Conservation (phyloP, 2,329 filamentous ascomycete species). For the Fusarium sterilihyphosum region DNA sequence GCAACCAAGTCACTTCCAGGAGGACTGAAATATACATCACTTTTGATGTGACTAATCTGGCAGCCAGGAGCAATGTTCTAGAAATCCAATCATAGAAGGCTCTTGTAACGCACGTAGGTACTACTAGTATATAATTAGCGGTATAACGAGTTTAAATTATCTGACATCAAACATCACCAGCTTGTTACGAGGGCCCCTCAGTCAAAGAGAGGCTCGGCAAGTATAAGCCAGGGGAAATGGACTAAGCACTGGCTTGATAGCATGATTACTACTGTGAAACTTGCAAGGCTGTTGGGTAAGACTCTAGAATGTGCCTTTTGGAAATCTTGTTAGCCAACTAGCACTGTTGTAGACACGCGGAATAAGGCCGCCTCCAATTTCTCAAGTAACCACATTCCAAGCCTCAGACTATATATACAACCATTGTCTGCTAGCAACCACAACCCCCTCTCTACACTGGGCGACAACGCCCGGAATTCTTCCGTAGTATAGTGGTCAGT, state of each 20-base stretch:
- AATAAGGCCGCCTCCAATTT: neutral
- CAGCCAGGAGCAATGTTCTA: neutral
- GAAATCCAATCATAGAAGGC: neutral
- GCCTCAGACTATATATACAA: neutral
- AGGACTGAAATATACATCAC: too few species aligned
- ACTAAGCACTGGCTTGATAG: neutral
- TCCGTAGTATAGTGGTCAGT: constrained; percentile 6
- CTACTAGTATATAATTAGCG: neutral
- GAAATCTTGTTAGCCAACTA: neutral
- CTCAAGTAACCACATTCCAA: neutral
- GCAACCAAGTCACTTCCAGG: too few species aligned
- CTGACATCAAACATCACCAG: neutral
- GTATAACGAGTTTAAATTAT: neutral
- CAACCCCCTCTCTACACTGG: neutral
- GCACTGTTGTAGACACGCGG: neutral
- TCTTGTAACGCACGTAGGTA: neutral
- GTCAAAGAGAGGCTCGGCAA: neutral
- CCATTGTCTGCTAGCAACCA: neutral
- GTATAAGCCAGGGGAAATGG: neutral
- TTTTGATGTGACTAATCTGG: neutral
- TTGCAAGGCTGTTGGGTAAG: neutral
- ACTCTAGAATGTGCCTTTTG: neutral
- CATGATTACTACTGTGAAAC: neutral
- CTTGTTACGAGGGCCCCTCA: neutral
- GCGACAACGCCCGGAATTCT: neutral